Conservation (phyloP, 2,329 filamentous ascomycete species). For the Phyllosticta citribraziliensis region DNA sequence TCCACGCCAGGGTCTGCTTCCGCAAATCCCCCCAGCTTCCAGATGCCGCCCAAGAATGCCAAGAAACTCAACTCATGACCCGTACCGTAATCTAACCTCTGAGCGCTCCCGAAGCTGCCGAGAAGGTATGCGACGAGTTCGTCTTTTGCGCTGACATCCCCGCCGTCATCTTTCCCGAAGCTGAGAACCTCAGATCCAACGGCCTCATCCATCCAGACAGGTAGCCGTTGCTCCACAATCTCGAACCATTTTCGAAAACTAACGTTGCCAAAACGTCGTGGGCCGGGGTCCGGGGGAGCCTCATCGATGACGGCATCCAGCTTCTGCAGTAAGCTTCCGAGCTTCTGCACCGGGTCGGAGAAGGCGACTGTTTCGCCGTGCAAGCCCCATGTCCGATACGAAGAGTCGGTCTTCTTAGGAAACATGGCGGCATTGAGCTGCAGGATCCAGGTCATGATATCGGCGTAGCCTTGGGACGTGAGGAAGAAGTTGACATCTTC, state of each 20-base stretch:
- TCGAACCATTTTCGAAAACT: conserved; percentile 80
- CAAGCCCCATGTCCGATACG: conserved; percentile 44
- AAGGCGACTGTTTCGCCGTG: conserved; percentile 34
- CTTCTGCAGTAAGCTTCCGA: conserved; percentile 57
- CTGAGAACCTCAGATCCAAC: conserved; percentile 42
- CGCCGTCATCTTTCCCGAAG: conserved; percentile 20
- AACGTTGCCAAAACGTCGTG: conserved; percentile 82
- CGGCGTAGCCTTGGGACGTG: conserved; percentile 69
- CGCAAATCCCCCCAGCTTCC: conserved; percentile 77
- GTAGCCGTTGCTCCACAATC: conserved; percentile 52
- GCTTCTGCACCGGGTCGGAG: conserved; percentile 50
- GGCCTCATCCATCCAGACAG: conserved; percentile 47
- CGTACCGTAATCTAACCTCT: conserved; percentile 89
- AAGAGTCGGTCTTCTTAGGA: conserved; percentile 46
- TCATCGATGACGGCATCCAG: conserved; percentile 62
- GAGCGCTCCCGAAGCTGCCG: conserved; percentile 77
- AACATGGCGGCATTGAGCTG: conserved; percentile 86
- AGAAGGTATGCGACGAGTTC: conserved; percentile 74
- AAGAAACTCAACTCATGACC: conserved; percentile 93
- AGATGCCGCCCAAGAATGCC: conserved; percentile 79
- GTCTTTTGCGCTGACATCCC: conserved; percentile 40
- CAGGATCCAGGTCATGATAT: conserved; percentile 77
- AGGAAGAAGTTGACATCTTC: conserved; percentile 75
- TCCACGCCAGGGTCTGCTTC: conserved; percentile 45
- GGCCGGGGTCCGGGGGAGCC: conserved; percentile 74